A percentile compares a stretch with the other conserved stretches of the same genome.
Conservation (phyloP, 2,329 filamentous ascomycete genomes). For the Hypoxylon sp. region DNA sequence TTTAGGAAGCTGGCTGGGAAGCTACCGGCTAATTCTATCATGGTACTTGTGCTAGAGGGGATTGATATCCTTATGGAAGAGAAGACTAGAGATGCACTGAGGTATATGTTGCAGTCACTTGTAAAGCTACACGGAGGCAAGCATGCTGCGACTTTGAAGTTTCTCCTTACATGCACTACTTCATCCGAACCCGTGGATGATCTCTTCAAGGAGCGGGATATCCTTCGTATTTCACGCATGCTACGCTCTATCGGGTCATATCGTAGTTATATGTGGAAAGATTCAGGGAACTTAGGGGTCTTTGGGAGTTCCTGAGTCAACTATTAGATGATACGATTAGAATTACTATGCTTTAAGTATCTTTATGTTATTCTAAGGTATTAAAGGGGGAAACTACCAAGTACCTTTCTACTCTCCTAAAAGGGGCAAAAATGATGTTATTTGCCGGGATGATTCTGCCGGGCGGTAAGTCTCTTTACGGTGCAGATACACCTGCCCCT, state of each 20-base stretch:
- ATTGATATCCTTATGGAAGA: constrained; percentile 20
- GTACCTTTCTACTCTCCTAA: not conserved
- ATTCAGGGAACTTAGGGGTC: constrained; percentile 4
- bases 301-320: not conserved
- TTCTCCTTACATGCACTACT: constrained; percentile 23
- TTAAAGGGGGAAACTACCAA: not conserved
- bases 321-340: not conserved
- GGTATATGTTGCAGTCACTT: constrained; percentile 15
- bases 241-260: constrained; percentile 11
- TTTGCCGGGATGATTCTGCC: constrained; percentile 6
- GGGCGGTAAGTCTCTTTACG: not conserved
- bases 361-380: not conserved
- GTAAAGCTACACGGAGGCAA: constrained; percentile 8
- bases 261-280: constrained; percentile 22
- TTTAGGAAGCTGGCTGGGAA: constrained; percentile 9
- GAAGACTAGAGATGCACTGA: constrained; percentile 9
- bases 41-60: constrained; percentile 18
- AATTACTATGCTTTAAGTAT: not conserved
- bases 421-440: constrained; percentile 11
- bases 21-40: constrained; percentile 6
- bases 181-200: constrained; percentile 10
- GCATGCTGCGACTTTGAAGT: constrained; percentile 24
- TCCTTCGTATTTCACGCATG: constrained; percentile 23
- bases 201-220: constrained; percentile 15
- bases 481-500: not conserved